Evolutionary conservation across 2,329 filamentous ascomycete genomes (phyloP), one percentile per base, ranked within the genome.

Genomic region (Aspergillus persii): DNA sequence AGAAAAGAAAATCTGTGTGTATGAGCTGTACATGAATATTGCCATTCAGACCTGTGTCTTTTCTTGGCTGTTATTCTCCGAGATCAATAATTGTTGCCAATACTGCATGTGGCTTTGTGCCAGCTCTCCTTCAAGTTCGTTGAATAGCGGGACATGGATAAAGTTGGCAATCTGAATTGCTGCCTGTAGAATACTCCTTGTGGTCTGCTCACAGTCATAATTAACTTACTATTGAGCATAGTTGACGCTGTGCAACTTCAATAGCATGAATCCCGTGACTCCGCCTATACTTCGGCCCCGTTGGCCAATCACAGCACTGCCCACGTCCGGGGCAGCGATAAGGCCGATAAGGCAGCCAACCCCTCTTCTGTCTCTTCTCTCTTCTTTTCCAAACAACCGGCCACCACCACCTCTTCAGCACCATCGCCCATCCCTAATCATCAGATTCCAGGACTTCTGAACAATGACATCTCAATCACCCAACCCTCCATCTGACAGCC

Each of bases 401-500:
- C n/a, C n/a, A n/a, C 18, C n/a, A 47, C n/a, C 36, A 15, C 1
- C 26, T 47, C 44, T 26, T 8, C 18, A 47, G 9, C 1, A 3
- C 7, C 7, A 8, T 23, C 18, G 12, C 27, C 6, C 2, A 15
- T 47, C 44, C 7, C 3, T 27, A 7, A 47, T 23, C 44, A 46
- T 46, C 18, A 23, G 18, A 23, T 23, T 23, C 18, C 2, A 46
- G 9, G 7, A n/a, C 36, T 51, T 2, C 23, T 23, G 18, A 23
- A n/a, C 27, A 8, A 57, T 53, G 50, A 8, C 50, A 12, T 23
- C 36, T 8, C 15, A 46, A 2, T 12, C 50, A 11, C 2, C 23
- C 27, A 52, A 55, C 4, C 50, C 50, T 8, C 36, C 44, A 33
- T 48, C 50, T 11, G 44, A 63, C 55, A 62, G 61, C 54, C 63